These are phyloP conservation scores for Zygosaccharomyces sapae DNA, from an alignment of 1,139 yeast species.

Conservation along the genomic window DNA sequence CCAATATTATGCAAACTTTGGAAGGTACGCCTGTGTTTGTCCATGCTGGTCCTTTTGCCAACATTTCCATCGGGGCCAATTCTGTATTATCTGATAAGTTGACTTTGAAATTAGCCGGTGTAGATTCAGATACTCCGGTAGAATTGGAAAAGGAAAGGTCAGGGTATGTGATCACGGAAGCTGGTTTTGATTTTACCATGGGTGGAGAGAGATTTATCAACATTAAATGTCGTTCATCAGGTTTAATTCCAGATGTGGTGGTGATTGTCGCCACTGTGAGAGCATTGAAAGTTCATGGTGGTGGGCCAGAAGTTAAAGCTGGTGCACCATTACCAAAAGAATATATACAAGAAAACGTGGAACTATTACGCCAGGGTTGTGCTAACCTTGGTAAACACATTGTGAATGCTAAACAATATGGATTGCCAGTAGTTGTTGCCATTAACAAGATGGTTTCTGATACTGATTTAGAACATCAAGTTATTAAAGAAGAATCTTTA, in stretches of 20 bases:
- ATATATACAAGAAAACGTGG: slow-evolving; percentile 82
- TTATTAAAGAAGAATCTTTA: slow-evolving; percentile 76
- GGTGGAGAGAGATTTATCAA: slow-evolving; percentile 98
- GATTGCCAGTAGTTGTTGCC: slow-evolving; percentile 93
- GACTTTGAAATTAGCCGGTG: slow-evolving; percentile 90
- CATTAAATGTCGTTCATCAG: slow-evolving; percentile 92
- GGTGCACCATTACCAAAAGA: slow-evolving; percentile 87
- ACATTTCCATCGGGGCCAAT: slow-evolving; percentile 93
- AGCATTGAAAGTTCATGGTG: slow-evolving; percentile 96
- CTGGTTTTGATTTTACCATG: slow-evolving; percentile 98
- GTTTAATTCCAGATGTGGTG: slow-evolving; percentile 84
- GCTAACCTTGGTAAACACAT: slow-evolving; percentile 91
- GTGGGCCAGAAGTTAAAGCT: slow-evolving; percentile 97
- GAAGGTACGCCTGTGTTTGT: slow-evolving; percentile 98
- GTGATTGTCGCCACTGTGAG: slow-evolving; percentile 96
- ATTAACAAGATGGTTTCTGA: slow-evolving; percentile 89
- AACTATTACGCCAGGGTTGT: slow-evolving; percentile 77
- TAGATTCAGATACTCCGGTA: slow-evolving; percentile 45
- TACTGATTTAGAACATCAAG: slow-evolving; percentile 75
- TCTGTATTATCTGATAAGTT: slow-evolving; percentile 93
- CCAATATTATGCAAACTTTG: slow-evolving; percentile 94
- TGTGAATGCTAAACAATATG: slow-evolving; percentile 76
- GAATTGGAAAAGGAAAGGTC: slow-evolving; percentile 57
- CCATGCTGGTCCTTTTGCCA: slow-evolving; percentile 98
- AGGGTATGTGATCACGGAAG: slow-evolving; percentile 95